Conservation (phyloP, 345 rosid species). For the Eucalyptus pauciflora region DNA sequence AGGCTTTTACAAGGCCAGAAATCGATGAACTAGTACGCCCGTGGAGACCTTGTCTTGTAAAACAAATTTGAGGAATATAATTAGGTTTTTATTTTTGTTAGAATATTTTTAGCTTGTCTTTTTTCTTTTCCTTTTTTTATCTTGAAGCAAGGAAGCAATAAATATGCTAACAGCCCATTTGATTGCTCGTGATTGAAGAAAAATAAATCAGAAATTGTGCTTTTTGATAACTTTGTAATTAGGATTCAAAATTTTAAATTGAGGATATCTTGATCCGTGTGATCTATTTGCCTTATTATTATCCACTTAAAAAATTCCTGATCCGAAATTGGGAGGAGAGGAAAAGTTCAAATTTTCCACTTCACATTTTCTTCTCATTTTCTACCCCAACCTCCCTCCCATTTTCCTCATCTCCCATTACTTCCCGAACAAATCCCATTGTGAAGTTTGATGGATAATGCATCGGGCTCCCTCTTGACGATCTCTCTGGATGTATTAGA, state of each 20-base stretch:
- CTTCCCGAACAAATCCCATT: not conserved
- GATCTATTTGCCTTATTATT: not conserved
- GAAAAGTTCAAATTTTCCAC: not conserved
- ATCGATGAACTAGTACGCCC: too few species aligned
- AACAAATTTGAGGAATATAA: not conserved
- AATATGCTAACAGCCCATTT: rapidly evolving
- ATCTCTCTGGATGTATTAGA: rapidly evolving
- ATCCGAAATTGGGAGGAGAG: not conserved
- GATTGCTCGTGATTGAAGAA: not conserved
- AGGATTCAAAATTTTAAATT: not conserved
- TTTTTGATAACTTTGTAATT: not conserved
- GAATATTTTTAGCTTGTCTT: not conserved
- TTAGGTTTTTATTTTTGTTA: not conserved
- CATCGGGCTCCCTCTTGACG: rapidly evolving
- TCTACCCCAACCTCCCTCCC: not conserved
- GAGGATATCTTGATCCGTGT: not conserved
- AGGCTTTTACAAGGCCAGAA: slow-evolving; percentile 11
- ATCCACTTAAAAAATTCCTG: not conserved
- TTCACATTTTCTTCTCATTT: not conserved
- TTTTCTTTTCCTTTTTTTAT: rapidly evolving
- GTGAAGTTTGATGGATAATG: rapidly evolving
- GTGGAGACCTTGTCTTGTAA: not conserved
- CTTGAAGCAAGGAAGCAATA: not conserved
- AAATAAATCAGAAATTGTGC: not conserved
- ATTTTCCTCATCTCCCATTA: not conserved